These are phyloP conservation scores for Trichoderma asperellum DNA, from an alignment of 2,329 filamentous ascomycete species.

Conservation along the genomic window DNA sequence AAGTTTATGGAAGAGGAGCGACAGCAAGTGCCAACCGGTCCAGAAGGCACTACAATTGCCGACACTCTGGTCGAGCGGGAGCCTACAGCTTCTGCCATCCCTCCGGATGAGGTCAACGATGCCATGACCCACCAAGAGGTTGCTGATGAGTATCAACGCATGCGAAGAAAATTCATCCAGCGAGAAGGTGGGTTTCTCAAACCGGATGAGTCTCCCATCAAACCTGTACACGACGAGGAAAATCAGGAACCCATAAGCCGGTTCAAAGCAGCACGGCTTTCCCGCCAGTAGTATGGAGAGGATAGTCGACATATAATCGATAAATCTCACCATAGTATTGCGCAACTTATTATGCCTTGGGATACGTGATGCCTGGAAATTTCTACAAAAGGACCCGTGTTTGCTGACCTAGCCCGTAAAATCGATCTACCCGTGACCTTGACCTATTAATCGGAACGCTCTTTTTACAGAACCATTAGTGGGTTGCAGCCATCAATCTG, in stretches of 20 bases:
- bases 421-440: background rate
- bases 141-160: conserved; percentile 78
- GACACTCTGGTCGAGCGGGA: conserved; percentile 62
- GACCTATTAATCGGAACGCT: conserved; percentile 36
- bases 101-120: conserved; percentile 70
- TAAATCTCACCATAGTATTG: conserved; percentile 33
- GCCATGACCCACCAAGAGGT: conserved; percentile 75
- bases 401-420: conserved; percentile 4
- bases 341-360: conserved; percentile 33
- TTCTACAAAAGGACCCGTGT: background rate
- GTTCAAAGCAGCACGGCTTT: conserved; percentile 72
- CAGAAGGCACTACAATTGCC: conserved; percentile 61
- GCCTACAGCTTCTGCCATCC: conserved; percentile 37
- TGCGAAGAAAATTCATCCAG: conserved; percentile 82
- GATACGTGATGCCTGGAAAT: conserved; percentile 16
- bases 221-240: conserved; percentile 70
- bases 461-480: conserved; percentile 53
- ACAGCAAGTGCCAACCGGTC: conserved; percentile 51
- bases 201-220: conserved; percentile 68
- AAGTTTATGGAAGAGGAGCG: conserved; percentile 46
- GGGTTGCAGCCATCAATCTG: conserved; percentile 59
- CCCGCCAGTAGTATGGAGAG: conserved; percentile 49
- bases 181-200: conserved; percentile 80
- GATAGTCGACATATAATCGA: conserved; percentile 39
- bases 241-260: conserved; percentile 68